A percentile compares a stretch with the other conserved stretches of the same genome.
Conservation (phyloP, 257 asterid genomes). For the Solanum pinnatisectum region DNA sequence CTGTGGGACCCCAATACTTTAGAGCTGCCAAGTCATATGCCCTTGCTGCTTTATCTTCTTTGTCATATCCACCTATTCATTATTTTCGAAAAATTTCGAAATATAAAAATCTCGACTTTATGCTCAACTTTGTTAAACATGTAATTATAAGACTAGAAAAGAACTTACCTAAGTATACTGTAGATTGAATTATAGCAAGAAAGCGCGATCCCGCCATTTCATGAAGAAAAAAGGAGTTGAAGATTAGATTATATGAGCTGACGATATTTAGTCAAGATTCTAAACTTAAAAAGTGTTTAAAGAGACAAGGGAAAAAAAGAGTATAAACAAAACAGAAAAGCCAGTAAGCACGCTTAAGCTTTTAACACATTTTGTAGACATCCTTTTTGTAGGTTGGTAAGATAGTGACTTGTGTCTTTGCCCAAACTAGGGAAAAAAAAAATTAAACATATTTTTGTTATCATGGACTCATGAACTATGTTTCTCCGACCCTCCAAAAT, state of each 20-base stretch:
- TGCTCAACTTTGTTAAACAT: neutral
- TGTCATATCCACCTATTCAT: conserved; percentile 78
- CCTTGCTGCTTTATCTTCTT: conserved; percentile 90
- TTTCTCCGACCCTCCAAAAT: neutral
- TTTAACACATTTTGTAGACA: neutral
- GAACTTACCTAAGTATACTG: conserved; percentile 86
- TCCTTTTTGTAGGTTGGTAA: conserved; percentile 1
- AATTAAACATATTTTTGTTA: neutral
- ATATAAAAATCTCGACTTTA: neutral
- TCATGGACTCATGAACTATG: neutral
- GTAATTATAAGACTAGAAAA: neutral
- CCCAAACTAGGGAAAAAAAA: neutral
- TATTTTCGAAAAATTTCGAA: neutral
- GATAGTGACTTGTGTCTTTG: neutral
- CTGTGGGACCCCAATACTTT: conserved; percentile 90
- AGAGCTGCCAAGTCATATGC: conserved; percentile 90
- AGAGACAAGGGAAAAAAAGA: neutral
- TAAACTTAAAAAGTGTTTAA: neutral
- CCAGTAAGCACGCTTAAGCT: neutral
- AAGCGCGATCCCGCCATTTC: conserved; percentile 11
- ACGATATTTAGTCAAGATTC: neutral
- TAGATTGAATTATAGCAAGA: conserved; percentile 8
- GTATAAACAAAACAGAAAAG: neutral
- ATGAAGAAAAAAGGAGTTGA: conserved; percentile 21
- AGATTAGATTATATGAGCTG: neutral